These are phyloP conservation scores for Sambucus nigra DNA, from an alignment of 129 eudicot species.

Conservation along the genomic window DNA sequence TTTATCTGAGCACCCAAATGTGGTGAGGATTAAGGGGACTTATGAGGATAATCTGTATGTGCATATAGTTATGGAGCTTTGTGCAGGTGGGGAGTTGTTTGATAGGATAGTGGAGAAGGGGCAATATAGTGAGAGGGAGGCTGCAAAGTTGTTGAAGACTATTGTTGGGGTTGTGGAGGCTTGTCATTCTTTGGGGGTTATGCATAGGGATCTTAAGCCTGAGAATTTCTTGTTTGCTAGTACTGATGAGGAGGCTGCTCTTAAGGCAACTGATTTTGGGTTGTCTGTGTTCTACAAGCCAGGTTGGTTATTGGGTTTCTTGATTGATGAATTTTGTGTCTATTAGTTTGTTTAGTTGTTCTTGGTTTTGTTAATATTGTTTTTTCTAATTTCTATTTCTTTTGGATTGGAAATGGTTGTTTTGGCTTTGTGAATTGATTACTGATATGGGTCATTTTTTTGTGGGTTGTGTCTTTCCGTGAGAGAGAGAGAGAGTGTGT, in stretches of 20 bases:
- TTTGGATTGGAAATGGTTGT: background rate
- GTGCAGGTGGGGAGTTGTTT: constrained; percentile 97
- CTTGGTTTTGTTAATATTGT: background rate
- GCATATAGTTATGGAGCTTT: constrained; percentile 90
- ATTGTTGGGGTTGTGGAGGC: constrained; percentile 87
- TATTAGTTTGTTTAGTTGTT: constrained; percentile 5
- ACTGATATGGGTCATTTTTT: too few species aligned
- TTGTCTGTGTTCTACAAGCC: constrained; percentile 87
- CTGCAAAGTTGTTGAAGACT: constrained; percentile 69
- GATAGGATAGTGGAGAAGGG: constrained; percentile 90
- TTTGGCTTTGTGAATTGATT: background rate
- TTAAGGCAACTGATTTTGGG: constrained; percentile 91
- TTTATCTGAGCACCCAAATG: constrained; percentile 64
- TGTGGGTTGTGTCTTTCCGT: too few species aligned
- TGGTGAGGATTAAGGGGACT: constrained; percentile 76
- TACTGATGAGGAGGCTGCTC: constrained; percentile 68
- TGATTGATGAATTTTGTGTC: background rate
- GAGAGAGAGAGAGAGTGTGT: too few species aligned
- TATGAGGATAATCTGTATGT: constrained; percentile 71
- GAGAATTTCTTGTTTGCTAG: constrained; percentile 85
- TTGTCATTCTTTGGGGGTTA: constrained; percentile 89
- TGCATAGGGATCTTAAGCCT: constrained; percentile 94
- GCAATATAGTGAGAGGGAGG: constrained; percentile 86
- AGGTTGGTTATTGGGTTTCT: constrained; percentile 31
- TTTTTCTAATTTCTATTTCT: constrained; percentile 2